phyloP scores from a whole-genome alignment of 352 stramenopile species.

The Aphanomyces stellatus region DNA sequence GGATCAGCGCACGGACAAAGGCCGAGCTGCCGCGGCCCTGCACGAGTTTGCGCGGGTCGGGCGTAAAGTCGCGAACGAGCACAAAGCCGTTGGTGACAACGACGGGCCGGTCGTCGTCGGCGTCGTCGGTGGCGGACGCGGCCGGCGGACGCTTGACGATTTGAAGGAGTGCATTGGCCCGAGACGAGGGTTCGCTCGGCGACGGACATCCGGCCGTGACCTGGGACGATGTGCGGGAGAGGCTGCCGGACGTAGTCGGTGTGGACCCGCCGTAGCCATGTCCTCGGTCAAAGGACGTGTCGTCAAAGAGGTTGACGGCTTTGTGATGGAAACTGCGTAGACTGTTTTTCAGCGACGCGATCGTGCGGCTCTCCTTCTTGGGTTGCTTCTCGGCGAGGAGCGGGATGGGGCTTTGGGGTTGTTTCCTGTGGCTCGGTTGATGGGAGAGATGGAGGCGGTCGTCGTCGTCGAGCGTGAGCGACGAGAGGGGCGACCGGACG shows the following conservation, averaged over 20 bases:
- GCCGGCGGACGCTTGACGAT: not conserved
- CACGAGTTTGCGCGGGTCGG: slow-evolving; percentile 2
- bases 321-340: not conserved
- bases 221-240: not conserved
- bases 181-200: not conserved
- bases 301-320: not conserved
- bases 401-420: not conserved
- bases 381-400: not conserved
- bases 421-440: not conserved
- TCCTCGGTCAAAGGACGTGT: too few relatives aligned
- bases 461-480: too few relatives aligned
- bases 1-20: slow-evolving; percentile 2
- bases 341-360: not conserved
- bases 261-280: too few relatives aligned
- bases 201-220: not conserved
- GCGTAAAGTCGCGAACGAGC: not conserved
- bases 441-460: not conserved
- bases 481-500: not conserved
- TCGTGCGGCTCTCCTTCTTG: slow-evolving; percentile 3
- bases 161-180: too few relatives aligned
- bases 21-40: not conserved
- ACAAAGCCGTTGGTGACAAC: not conserved
- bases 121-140: not conserved
- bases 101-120: not conserved
- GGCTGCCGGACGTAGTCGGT: not conserved